Conservation (phyloP, 371 early-diverging fungal species). For the Rhizomucor pusillus region DNA sequence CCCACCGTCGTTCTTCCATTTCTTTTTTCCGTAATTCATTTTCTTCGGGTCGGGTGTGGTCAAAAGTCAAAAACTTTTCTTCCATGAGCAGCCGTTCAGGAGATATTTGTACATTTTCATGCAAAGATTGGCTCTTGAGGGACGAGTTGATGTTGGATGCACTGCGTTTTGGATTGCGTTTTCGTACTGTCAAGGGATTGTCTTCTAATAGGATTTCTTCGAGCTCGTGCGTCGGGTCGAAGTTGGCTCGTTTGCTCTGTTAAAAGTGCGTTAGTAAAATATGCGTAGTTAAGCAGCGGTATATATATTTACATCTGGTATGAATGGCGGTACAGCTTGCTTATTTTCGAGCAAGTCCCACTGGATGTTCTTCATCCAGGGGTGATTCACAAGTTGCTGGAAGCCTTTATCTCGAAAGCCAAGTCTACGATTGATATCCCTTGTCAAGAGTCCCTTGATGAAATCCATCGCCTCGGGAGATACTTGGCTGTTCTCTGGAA, state of each 20-base stretch:
- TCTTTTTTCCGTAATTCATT: slow-evolving; percentile 13
- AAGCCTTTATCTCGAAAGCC: slow-evolving; percentile 59
- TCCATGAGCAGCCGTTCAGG: slow-evolving; percentile 58
- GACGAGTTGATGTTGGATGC: slow-evolving; percentile 19
- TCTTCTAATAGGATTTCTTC: slow-evolving; percentile 94
- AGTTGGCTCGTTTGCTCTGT: slow-evolving; percentile 70
- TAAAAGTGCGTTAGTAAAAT: slow-evolving; percentile 9
- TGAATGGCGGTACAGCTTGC: slow-evolving; percentile 60
- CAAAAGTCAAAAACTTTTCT: slow-evolving; percentile 59
- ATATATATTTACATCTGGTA: slow-evolving; percentile 51
- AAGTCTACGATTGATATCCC: slow-evolving; percentile 57
- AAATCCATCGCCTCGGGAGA: slow-evolving; percentile 58
- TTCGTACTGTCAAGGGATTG: slow-evolving; percentile 73
- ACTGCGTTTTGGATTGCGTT: slow-evolving; percentile 27
- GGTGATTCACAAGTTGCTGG: slow-evolving; percentile 51
- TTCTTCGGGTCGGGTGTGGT: slow-evolving; percentile 60
- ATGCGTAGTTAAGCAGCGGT: too few species aligned
- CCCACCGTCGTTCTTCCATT: slow-evolving; percentile 20
- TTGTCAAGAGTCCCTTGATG: slow-evolving; percentile 53
- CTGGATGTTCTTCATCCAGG: slow-evolving; percentile 56
- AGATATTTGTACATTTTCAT: slow-evolving; percentile 11
- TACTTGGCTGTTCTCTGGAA: slow-evolving; percentile 53
- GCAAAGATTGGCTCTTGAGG: slow-evolving; percentile 17
- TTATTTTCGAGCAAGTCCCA: slow-evolving; percentile 60
- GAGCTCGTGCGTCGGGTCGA: slow-evolving; percentile 94